phyloP scores from a whole-genome alignment of 176 grass and related monocot genomes.

The Triticum monococcum region DNA sequence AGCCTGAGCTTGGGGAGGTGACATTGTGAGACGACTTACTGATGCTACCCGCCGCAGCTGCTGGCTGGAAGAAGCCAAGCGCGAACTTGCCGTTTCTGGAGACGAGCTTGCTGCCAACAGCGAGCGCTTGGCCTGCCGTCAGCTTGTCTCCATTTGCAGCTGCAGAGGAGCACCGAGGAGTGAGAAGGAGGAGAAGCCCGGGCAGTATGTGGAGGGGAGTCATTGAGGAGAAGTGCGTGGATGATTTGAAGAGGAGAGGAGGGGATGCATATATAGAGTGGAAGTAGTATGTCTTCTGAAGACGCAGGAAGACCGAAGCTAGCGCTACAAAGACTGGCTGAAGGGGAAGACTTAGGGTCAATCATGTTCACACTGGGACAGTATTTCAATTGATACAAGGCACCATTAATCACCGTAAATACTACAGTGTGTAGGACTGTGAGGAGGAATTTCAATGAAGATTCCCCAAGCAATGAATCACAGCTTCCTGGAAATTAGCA shows the following conservation, averaged over 20 bases:
- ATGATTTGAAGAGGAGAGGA: neutral
- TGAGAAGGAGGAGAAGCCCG: neutral
- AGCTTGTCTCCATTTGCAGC: neutral
- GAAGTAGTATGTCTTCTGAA: neutral
- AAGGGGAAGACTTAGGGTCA: neutral
- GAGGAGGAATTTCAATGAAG: neutral
- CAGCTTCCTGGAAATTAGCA: too few species aligned
- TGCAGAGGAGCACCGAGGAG: neutral
- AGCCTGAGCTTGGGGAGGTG: neutral
- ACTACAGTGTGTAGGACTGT: neutral
- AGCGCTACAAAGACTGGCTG: neutral
- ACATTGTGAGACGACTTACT: neutral
- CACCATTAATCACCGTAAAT: neutral
- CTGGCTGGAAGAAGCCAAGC: slow-evolving; percentile 1
- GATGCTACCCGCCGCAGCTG: neutral
- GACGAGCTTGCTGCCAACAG: neutral
- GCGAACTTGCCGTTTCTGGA: slow-evolving; percentile 7
- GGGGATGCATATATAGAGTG: neutral
- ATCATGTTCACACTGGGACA: neutral
- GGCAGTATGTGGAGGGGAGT: neutral
- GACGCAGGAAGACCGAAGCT: neutral
- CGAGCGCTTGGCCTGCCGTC: neutral
- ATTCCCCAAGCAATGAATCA: neutral
- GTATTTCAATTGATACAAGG: neutral
- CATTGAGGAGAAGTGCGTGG: neutral